Base-by-base conservation (phyloP, 345 rosid genomes). In the Camelina sativa region DNA sequence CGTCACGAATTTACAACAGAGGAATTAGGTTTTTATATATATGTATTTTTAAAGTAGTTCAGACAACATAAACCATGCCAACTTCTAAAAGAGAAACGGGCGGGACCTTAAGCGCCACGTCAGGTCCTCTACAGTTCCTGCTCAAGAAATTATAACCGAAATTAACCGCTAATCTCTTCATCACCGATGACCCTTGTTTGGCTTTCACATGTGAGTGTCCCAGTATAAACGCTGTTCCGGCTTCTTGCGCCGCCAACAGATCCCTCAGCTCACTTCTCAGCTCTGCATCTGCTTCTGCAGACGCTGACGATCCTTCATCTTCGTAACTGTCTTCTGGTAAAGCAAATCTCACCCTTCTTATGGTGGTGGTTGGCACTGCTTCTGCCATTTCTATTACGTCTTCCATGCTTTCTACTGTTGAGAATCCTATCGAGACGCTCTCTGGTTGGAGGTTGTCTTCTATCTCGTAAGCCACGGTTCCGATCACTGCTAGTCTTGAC, bases 41-140 rank as follows among this genome's bases (percentile, higher is more conserved):
- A 4, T 9, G 1, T 8, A 22, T 6, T 4, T 25, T 3, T 25
- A 3, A 28, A 28, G 8, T 47, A 62, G 38, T 53, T 77, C 57
- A 90, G 62, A 95, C 84, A 63, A 95, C 86, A 79, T 95, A 95
- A 74, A 95, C 94, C 98, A 96, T 96, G 55, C 99, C 99, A 0
- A 96, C 99, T 81, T 96, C 97, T 48, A 96, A 76, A 30, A 86
- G 85, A 20, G 99, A 96, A 46, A 76, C 97, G 0, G 96, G 97
- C 2, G 98, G 98, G 32, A 92, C 96, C 78, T 85, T 96, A 30
- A 92, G 90, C 3, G 97, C 96, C 57, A 90, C 97, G 73, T 90
- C 97, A 16, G 98, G 76, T 30, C 97, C 99, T 60, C 98, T 66
- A 84, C 97, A 92, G 79, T 96, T 96, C 77, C 93, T 86, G 50